Evolutionary conservation across 75 land plant genomes (phyloP), one percentile per base, ranked within the genome.

Genomic region (Pinus albicaulis): DNA sequence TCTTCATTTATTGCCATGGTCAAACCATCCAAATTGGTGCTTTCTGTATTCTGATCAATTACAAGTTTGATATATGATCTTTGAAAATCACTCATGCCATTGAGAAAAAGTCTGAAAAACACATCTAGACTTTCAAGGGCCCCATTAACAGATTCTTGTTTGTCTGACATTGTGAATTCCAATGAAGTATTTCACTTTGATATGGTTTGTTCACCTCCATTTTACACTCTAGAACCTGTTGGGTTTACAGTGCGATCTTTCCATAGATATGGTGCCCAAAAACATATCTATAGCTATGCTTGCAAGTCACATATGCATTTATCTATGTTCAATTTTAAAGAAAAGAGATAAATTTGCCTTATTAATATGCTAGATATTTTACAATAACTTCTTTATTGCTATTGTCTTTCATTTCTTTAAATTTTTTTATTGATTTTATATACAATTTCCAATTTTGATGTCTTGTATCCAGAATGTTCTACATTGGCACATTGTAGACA

Each of bases 401-500:
- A 31, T 64, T 28, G 13, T 48, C 53, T 48, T 11, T 48, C 53
- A 48, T 28, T 64, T 34, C 22, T 38, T 19, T 8, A 19, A 66
- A 5, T 20, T 19, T 41, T 38, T 68, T n/a, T 11, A 41, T 28
- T 2, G 15, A 17, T 38, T 66, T 38, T 20, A 34, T 68, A 22
- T 41, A 53, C 59, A 44, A 23, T 25, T 23, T 59, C 6, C 13
- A 38, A 25, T 20, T 74, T 44, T 57, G 79, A n/a, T 34, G 41
- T 68, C 71, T 13, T 68, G 23, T 68, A 36, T 82, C 73, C 78
- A 95, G 96, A 95, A 95, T 85, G 98, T 95, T 48, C 82, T 95
- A 70, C 98, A 95, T 78, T 95, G 98, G 98, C 98, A 95, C 80
- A 89, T 93, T 80, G 96, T 95, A 28, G 98, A 95, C 76, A 81